Conservation (phyloP, 495 filamentous ascomycete genomes). For the Evernia prunastri region DNA sequence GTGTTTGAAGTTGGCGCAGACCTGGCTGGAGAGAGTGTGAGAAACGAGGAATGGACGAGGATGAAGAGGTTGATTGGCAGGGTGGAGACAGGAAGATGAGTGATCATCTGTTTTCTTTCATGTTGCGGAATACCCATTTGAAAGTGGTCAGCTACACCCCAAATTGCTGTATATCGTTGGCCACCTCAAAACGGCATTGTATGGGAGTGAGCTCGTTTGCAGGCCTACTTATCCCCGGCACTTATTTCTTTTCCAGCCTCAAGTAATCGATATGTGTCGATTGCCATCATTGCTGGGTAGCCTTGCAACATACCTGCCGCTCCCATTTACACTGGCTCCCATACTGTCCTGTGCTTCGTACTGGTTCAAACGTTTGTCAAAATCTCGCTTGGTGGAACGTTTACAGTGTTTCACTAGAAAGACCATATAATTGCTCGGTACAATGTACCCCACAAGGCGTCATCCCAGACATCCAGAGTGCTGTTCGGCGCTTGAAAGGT, state of each 20-base stretch:
- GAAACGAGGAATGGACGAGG: conserved; percentile 81
- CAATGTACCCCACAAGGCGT: not conserved
- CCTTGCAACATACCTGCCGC: not conserved
- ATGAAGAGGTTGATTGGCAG: conserved; percentile 79
- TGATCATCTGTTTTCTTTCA: not conserved
- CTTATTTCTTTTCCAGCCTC: not conserved
- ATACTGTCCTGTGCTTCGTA: not conserved
- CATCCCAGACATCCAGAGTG: not conserved
- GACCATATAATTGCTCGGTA: not conserved
- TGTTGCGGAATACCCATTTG: conserved; percentile 9
- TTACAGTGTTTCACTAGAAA: not conserved
- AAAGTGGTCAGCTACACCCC: not conserved
- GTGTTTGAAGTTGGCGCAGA: conserved; percentile 91
- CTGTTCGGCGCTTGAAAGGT: not conserved
- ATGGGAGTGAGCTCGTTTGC: not conserved
- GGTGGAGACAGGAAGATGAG: conserved; percentile 37
- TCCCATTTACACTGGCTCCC: not conserved
- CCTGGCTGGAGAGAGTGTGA: conserved; percentile 70
- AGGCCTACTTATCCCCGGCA: not conserved
- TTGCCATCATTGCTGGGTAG: not conserved
- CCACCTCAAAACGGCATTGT: not conserved
- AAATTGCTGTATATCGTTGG: not conserved
- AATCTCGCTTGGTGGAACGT: not conserved
- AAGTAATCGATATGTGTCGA: not conserved
- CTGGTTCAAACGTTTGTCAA: not conserved